Evolutionary conservation across 306 rosid species (phyloP).

Genomic region (Bauhinia variegata): DNA sequence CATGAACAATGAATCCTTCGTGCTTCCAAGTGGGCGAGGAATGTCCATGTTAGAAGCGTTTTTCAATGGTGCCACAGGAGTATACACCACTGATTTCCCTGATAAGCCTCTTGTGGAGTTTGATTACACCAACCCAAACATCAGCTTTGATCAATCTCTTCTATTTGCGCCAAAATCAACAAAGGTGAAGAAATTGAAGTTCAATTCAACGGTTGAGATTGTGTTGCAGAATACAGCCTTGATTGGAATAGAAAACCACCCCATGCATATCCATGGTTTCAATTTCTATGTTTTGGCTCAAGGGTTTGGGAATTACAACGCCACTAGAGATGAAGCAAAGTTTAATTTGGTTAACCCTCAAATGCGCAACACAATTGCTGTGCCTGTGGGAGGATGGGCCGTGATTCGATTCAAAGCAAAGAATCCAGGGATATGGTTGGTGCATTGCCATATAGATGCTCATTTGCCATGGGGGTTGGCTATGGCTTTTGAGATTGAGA

Average conservation of each 20-base stretch:
- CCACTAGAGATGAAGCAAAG: no score
- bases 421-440: no score
- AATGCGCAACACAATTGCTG: no score
- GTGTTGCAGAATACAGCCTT: no score
- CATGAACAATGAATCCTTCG: constrained; percentile 78
- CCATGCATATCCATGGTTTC: no score
- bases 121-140: constrained; percentile 40
- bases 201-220: constrained; percentile 60
- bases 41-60: constrained; percentile 57
- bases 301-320: no score
- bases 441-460: no score
- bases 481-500: constrained; percentile 44
- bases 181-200: constrained; percentile 59
- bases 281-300: no score
- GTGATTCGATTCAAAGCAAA: no score
- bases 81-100: constrained; percentile 60
- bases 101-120: constrained; percentile 42
- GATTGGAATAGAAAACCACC: no score
- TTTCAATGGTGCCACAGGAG: constrained; percentile 24
- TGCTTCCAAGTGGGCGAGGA: constrained; percentile 35
- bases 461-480: constrained; percentile 56
- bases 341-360: no score
- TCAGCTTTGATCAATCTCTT: neutral
- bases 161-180: constrained; percentile 58
- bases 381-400: no score